Conservation (phyloP, 371 early-diverging fungal species). For the Apophysomyces ossiformis region DNA sequence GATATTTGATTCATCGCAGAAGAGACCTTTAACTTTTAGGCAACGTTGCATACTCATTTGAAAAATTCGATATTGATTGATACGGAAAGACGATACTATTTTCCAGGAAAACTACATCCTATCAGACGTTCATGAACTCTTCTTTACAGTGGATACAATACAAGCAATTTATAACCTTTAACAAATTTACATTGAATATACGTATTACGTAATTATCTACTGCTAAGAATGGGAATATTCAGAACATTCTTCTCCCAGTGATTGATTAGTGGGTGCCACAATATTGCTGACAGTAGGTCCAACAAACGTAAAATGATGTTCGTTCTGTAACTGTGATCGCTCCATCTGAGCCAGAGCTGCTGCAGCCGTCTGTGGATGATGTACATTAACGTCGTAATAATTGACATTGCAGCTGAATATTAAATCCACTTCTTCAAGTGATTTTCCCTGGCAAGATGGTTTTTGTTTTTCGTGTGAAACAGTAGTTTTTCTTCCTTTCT, state of each 20-base stretch:
- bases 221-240: background rate
- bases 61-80: too few relatives aligned
- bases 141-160: too few relatives aligned
- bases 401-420: constrained; percentile 48
- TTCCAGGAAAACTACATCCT: too few relatives aligned
- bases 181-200: too few relatives aligned
- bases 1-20: too few relatives aligned
- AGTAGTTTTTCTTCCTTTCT: constrained; percentile 29
- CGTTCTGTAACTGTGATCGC: constrained; percentile 21
- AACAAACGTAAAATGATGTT: constrained; percentile 7
- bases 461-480: background rate
- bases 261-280: background rate
- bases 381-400: constrained; percentile 47
- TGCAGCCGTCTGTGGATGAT: constrained; percentile 55
- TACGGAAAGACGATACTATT: too few relatives aligned
- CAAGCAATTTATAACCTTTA: too few relatives aligned
- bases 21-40: too few relatives aligned
- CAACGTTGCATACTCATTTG: too few relatives aligned
- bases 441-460: constrained; percentile 44
- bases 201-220: background rate
- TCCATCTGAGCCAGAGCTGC: constrained; percentile 47
- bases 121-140: too few relatives aligned
- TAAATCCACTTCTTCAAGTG: constrained; percentile 55
- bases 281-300: constrained; percentile 5
- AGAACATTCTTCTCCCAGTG: background rate